Base-by-base conservation (phyloP, 2,329 filamentous ascomycete genomes). In the Pleurostoma richardsiae region DNA sequence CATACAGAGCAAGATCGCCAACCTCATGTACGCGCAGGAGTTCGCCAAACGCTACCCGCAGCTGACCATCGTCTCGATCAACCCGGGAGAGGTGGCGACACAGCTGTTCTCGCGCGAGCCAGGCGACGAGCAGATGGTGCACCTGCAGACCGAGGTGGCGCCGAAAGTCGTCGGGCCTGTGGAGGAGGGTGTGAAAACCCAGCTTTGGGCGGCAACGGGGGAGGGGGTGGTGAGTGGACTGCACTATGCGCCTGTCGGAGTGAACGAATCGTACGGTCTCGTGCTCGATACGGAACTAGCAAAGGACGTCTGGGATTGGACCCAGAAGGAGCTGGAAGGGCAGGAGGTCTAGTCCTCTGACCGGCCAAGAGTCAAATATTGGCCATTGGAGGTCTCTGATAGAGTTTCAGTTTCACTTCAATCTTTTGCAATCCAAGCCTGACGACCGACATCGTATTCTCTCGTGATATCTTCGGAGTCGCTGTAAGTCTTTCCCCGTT, bases 171-270 rank as follows among this genome's bases (percentile, higher is more conserved):
- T 52, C 19, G 30, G 49, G 7, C 40, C 52, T 11, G 59, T 62
- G 1, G 59, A 66, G 41, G 56, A 68, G 44, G 69, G 70, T 27
- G 57, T 62, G 39, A 61, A 59, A 50, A 68, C 64, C 49, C 62
- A 69, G 56, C 46, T 71, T 6, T 73, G 66, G 64, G 66, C 65
- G 30, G 52, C 51, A 10, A 61, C 61, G 26, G 65, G 60, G 26
- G 47, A 49, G 26, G 52, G 55, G 29, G 55, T 59, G 43, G 54
- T 50, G 57, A 53, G 39, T 29, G 65, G 61, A 6, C 57, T 56
- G 42, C 65, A 63, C 41, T 70, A 70, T 49, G 60, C 60, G 44
- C 67, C 67, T 4, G 56, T 69, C n/a, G 67, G 61, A 0, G 50
- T 57, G 8, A 41, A 48, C 11, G 56, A 54, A n/a, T 54, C 52